Evolutionary conservation across 306 rosid genomes (phyloP), one percentile per base, ranked within the genome.

Genomic region (Senna siamea): DNA sequence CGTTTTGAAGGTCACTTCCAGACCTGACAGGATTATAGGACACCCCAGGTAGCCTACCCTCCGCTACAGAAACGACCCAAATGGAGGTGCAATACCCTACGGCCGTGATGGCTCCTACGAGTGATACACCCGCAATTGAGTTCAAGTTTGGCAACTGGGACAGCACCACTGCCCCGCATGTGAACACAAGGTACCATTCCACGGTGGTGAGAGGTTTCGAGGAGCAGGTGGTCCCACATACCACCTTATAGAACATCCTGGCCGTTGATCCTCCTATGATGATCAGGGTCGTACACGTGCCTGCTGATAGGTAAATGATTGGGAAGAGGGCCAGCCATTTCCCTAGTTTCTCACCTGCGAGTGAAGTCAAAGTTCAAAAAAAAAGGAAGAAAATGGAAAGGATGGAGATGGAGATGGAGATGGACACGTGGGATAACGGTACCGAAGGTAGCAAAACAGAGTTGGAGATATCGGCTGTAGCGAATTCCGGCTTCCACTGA

Each of bases 261-360:
- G 77, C 80, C 4, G 89, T 82, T 30, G 87, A 69, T 52, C 88
- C 90, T 68, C 94, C 91, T 56, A 89, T 67, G 55, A 89, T 86
- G 18, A 89, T 89, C 50, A 86, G 20, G 8, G 87, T 76, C 0
- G 86, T 66, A 23, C 89, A 86, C 30, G 89, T 86, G 4, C 91
- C 91, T 0, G 85, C 89, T 47, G 89, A 78, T 32, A 89, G 81
- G 56, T 89, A 89, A 77, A 84, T 19, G 43, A 79, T 83, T 68
- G 89, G 93, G 28, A 89, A 74, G 34, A 84, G 0, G n/a, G 79
- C 73, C 20, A 85, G 52, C 44, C 60, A 2, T 34, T 76, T 84
- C 63, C 88, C 93, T 0, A 71, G 9, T 75, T 55, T 89, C 48
- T 73, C 88, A 59, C 93, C 93, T 84, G 81, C 59, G n/a, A n/a